phyloP scores from a whole-genome alignment of 176 grass and related monocot species.

The Saccharum spontaneum region DNA sequence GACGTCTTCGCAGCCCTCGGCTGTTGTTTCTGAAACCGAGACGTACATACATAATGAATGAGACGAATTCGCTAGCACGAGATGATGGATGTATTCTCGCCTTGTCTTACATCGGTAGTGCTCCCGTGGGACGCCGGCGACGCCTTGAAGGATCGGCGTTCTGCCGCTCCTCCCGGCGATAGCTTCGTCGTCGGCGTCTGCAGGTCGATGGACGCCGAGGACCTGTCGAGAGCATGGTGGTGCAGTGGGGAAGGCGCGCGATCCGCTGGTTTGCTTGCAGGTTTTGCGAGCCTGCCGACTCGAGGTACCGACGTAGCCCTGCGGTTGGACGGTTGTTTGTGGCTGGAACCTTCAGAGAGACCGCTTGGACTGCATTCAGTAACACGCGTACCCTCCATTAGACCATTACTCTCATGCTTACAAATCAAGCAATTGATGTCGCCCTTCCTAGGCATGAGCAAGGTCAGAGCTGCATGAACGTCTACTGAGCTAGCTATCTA shows the following conservation, averaged over 20 bases:
- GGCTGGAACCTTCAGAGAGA: conserved; percentile 42
- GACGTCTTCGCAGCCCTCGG: conserved; percentile 44
- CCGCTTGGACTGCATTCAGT: conserved; percentile 21
- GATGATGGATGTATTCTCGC: background rate
- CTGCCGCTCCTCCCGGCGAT: conserved; percentile 23
- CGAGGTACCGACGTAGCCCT: conserved; percentile 43
- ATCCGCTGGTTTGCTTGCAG: conserved; percentile 39
- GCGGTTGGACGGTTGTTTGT: conserved; percentile 32
- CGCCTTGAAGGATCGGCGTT: conserved; percentile 51
- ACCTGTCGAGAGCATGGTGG: conserved; percentile 33
- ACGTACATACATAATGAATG: background rate
- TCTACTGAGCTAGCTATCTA: too few relatives aligned
- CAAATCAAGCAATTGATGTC: too few relatives aligned
- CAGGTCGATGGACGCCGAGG: conserved; percentile 44
- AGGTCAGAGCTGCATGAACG: too few relatives aligned
- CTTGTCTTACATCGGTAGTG: conserved; percentile 36
- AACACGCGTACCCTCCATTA: background rate
- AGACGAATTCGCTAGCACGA: background rate
- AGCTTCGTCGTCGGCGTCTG: conserved; percentile 22
- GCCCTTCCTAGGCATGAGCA: too few relatives aligned
- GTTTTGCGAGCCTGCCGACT: conserved; percentile 46
- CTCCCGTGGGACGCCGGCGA: conserved; percentile 12
- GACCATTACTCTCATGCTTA: too few relatives aligned
- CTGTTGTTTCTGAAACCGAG: conserved; percentile 55
- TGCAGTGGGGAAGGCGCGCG: conserved; percentile 43